These are phyloP conservation scores for Amoebophrya sp. DNA, from an alignment of 169 alveolate species.

Conservation along the genomic window DNA sequence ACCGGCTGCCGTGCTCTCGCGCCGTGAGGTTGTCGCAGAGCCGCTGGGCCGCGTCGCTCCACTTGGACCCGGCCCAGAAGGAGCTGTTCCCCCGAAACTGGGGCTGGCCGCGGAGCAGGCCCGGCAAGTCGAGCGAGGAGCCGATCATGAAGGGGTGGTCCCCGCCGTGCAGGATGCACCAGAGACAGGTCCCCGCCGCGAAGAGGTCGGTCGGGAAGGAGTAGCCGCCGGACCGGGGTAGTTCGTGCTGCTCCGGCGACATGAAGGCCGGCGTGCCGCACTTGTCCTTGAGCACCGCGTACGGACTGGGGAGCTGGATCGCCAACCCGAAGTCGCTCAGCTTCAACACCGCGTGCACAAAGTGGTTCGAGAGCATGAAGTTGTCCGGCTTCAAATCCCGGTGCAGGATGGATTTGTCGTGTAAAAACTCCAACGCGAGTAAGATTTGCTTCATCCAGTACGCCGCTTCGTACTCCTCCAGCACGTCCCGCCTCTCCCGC, in stretches of 20 bases:
- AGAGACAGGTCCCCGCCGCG: not conserved
- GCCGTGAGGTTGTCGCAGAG: not conserved
- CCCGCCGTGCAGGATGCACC: not conserved
- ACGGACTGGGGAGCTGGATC: not conserved
- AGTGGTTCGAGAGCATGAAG: not conserved
- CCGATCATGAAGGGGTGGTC: not conserved
- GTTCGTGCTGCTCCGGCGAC: not conserved
- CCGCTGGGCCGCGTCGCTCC: not conserved
- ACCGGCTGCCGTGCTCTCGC: not conserved
- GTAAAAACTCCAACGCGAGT: not conserved
- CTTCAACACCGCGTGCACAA: not conserved
- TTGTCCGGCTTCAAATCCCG: not conserved
- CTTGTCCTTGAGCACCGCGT: not conserved
- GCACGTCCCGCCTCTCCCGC: not conserved
- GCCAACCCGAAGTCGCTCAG: not conserved
- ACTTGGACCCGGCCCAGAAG: not conserved
- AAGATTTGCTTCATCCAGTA: not conserved
- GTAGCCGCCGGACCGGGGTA: not conserved
- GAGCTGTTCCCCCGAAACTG: not conserved
- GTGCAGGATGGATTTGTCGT: not conserved
- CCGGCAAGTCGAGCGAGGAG: not conserved
- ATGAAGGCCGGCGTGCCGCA: not conserved
- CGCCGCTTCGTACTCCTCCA: not conserved
- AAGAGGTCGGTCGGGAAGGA: not conserved
- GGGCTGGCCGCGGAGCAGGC: not conserved